Conservation (phyloP, 1,284 basidiomycete genomes). For the Blastosporella zonata region DNA sequence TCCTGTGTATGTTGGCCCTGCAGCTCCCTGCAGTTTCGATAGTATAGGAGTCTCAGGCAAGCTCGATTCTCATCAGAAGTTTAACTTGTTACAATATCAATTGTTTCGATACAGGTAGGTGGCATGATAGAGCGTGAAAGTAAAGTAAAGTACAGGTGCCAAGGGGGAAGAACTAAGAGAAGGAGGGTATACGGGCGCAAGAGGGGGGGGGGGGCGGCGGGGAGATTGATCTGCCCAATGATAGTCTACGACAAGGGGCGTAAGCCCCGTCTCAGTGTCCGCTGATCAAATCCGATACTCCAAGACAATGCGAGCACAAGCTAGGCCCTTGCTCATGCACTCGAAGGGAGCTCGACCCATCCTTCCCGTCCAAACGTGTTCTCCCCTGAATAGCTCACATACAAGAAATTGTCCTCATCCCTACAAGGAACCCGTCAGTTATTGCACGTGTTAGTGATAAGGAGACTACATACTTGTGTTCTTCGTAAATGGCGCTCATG, state of each 20-base stretch:
- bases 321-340: slow-evolving; percentile 34
- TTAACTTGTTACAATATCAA: slow-evolving; percentile 17
- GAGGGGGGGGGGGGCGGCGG: slow-evolving; percentile 16
- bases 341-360: slow-evolving; percentile 47
- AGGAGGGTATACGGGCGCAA: slow-evolving; percentile 26
- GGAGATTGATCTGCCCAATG: slow-evolving; percentile 15
- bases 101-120: slow-evolving; percentile 20
- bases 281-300: slow-evolving; percentile 19
- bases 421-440: slow-evolving; percentile 39
- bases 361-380: slow-evolving; percentile 81
- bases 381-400: slow-evolving; percentile 96
- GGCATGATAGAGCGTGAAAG: slow-evolving; percentile 23
- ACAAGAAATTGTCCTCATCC: slow-evolving; percentile 96
- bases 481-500: slow-evolving; percentile 99
- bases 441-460: neutral
- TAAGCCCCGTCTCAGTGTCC: slow-evolving; percentile 26
- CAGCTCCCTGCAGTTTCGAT: no score
- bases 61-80: no score
- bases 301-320: slow-evolving; percentile 10
- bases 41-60: no score
- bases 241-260: slow-evolving; percentile 19
- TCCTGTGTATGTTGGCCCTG: no score
- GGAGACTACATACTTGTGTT: slow-evolving; percentile 84
- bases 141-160: slow-evolving; percentile 29
- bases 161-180: slow-evolving; percentile 20